Percentiles rank a stretch among this genome's conserved stretches.
Evolutionary conservation across 176 grass and related monocot species (phyloP).

Genomic region (Carex parvula): DNA sequence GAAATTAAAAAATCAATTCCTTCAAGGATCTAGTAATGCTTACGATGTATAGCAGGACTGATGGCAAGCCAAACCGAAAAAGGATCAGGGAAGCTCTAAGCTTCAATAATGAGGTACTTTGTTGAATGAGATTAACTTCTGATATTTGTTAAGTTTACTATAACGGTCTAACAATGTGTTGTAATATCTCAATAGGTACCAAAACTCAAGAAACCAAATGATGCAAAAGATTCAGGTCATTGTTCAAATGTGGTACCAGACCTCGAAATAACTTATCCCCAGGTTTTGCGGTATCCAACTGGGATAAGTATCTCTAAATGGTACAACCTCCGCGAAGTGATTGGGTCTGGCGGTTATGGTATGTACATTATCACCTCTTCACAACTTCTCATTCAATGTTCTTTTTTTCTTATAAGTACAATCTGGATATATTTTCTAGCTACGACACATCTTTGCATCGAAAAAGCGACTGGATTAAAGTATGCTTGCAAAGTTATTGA

Average conservation of each 20-base stretch:
- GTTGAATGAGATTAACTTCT: background rate
- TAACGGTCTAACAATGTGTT: background rate
- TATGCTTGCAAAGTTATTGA: background rate
- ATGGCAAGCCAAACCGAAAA: background rate
- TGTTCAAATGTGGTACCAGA: background rate
- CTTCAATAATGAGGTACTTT: background rate
- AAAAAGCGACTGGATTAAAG: background rate
- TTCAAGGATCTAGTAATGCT: too few relatives aligned
- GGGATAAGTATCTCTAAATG: background rate
- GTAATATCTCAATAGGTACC: background rate
- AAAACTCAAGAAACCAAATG: background rate
- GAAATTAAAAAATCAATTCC: too few relatives aligned
- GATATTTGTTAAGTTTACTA: background rate
- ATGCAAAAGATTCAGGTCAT: background rate
- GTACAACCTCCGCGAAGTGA: background rate
- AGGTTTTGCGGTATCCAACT: background rate
- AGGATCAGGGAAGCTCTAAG: background rate
- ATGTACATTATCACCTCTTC: background rate
- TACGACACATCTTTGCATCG: background rate
- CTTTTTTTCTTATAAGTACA: background rate
- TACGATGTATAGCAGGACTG: too few relatives aligned
- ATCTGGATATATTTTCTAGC: constrained; percentile 4
- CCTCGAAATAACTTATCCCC: background rate
- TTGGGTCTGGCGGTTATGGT: background rate
- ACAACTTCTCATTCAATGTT: background rate